Evolutionary conservation across 805 yeast species (phyloP).

Genomic region (Nakazawaea ernobii): DNA sequence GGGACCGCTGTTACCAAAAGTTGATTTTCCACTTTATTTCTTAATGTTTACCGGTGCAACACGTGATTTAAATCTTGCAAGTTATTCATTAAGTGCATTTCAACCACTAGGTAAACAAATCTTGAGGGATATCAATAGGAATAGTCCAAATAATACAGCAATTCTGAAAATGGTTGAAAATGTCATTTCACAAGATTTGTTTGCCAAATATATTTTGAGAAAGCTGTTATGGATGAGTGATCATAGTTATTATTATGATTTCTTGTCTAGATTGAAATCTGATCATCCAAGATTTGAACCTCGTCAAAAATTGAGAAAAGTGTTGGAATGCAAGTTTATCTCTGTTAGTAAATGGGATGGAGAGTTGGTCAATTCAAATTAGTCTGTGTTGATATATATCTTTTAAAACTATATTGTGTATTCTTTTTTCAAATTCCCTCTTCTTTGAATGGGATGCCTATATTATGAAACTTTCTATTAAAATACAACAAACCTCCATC

Average conservation of each 20-base stretch:
- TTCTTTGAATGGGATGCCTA: slow-evolving; percentile 19
- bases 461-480: slow-evolving; percentile 52
- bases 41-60: background rate
- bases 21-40: background rate
- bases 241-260: background rate
- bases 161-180: background rate
- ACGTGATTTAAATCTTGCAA: background rate
- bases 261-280: background rate
- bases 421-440: background rate
- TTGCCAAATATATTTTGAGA: background rate
- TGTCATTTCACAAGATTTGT: background rate
- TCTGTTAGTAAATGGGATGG: background rate
- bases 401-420: background rate
- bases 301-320: background rate
- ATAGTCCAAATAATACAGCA: background rate
- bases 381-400: background rate
- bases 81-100: background rate
- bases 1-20: background rate
- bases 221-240: background rate
- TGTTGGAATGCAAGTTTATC: background rate
- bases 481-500: slow-evolving; percentile 66
- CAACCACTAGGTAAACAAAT: background rate
- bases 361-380: background rate
- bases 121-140: background rate
- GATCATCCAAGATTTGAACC: background rate